Percentiles rank a stretch among this genome's conserved stretches.
Conservation (phyloP, 352 stramenopile species). For the Paralagenidium karlingii region DNA sequence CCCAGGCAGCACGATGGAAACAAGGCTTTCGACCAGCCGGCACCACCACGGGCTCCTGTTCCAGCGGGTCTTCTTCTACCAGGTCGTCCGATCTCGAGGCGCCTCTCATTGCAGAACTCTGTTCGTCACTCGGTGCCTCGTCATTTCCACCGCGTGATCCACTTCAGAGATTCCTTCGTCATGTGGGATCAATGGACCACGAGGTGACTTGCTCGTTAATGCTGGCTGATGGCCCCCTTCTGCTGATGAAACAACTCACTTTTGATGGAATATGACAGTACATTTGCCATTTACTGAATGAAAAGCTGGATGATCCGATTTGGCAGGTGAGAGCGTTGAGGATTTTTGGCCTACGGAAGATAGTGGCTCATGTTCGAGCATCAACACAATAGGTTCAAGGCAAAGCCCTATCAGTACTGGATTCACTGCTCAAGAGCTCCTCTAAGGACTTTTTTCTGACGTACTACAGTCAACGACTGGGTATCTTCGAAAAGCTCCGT, state of each 20-base stretch:
- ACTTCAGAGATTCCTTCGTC: constrained; percentile 63
- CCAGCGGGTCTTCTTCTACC: constrained; percentile 1
- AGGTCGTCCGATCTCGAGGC: constrained; percentile 48
- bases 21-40: constrained; percentile 44
- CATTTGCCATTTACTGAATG: constrained; percentile 69
- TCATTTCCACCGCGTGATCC: constrained; percentile 69
- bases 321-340: constrained; percentile 57
- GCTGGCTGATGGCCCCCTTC: no score
- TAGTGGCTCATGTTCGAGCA: no score
- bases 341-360: no score
- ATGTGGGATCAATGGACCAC: constrained; percentile 63
- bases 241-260: neutral
- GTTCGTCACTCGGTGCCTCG: constrained; percentile 59
- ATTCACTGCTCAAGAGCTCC: constrained; percentile 39
- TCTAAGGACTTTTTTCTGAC: constrained; percentile 52
- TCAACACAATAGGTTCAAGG: constrained; percentile 52
- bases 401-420: constrained; percentile 66
- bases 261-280: constrained; percentile 22
- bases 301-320: constrained; percentile 69
- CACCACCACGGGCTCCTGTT: no score
- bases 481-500: constrained; percentile 42
- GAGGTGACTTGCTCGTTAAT: constrained; percentile 12
- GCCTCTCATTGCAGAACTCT: constrained; percentile 60
- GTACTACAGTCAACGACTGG: constrained; percentile 34
- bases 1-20: constrained; percentile 62